Base-by-base conservation (phyloP, 2,329 filamentous ascomycete species). In the Penicillium frequentans region DNA sequence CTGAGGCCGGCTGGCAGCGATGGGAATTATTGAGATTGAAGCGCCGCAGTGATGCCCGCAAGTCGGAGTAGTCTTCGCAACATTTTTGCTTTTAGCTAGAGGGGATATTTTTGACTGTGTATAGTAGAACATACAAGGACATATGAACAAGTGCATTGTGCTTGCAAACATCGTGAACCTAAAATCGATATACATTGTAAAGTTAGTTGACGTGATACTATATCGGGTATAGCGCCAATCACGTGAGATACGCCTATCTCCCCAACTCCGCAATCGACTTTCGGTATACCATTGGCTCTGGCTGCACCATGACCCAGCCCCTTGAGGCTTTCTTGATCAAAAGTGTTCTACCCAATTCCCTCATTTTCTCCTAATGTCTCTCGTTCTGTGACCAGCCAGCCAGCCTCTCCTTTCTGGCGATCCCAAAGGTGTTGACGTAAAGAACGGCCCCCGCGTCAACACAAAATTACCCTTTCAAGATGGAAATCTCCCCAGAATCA, bases 1-100 rank as follows among this genome's bases (percentile, higher is more conserved):
- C 88, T 33, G 91, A 96, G 77, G 89, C 92, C 43, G 95, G 95
- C 2, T 99, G 93, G 93, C 90, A 93, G 76, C 88, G 90, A 71
- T 98, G 93, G 91, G 88, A 93, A 73, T 79, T 81, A 49, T 76
- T 77, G 57, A 75, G 72, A 50, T 64, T 68, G 62, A 74, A 67
- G 52, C 64, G 60, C 57, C 69, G 64, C 37, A 66, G 60, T 63
- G 59, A 67, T 42, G 55, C 59, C 24, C 59, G 57, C 19, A 75
- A 75, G 57, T 64, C 64, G 39, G 64, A 71, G 39, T 73, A 60
- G 70, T 42, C 26, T 27, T 7, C 16, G 27, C 8, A n/a, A 19
- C 5, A 7, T 26, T 44, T 37, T 44, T 53, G 11, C 45, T 46
- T 37, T 45, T 44, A 8, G 35, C 7, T 29, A 11, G 14, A 37